Base-by-base conservation (phyloP, 2,329 filamentous ascomycete genomes). In the Fusarium mundagurra region DNA sequence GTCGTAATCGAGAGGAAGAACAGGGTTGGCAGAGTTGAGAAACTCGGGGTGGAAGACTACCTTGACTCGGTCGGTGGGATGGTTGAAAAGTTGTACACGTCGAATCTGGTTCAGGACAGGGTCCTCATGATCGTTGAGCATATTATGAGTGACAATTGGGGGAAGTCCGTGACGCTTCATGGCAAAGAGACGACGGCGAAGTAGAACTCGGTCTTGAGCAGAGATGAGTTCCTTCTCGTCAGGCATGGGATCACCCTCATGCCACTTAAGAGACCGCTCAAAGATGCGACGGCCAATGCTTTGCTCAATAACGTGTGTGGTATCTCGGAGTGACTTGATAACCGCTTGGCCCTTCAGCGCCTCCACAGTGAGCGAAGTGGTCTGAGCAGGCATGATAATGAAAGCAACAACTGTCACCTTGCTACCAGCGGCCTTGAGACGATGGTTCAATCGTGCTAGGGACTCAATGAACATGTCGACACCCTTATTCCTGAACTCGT, bases 381-480 rank as follows among this genome's bases (percentile, higher is more conserved):
- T 98, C 84, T 98, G 95, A 3, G 96, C 96, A 6, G 96, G 96
- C 94, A 99, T 97, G 82, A 99, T 98, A 83, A 99, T 93, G 82
- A 99, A 99, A 27, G 96, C 96, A 24, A 99, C 96, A 13, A 99
- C 93, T 0, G 96, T 98, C 81, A 92, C 95, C 84, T 96, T 97
- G 77, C 94, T 97, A 55, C 94, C 94, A 13, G 91, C 85, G 59
- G 85, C 85, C 89, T 98, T 98, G 80, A 99, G 90, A 44, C 93
- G 91, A 86, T 98, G 95, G 85, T 99, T 99, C 79, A 99, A 86
- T 48, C 96, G 93, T 34, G 96, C 96, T 72, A 99, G 86, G 8
- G 95, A 96, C 84, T 99, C 96, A 77, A 99, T 97, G 84, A 98
- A 99, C 96, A 99, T 98, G 84, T 99, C 96, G 16, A 98, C 96